A percentile compares a stretch with the other conserved stretches of the same genome.
phyloP scores from a whole-genome alignment of 495 filamentous ascomycete species.

The Delitschia confertaspora region DNA sequence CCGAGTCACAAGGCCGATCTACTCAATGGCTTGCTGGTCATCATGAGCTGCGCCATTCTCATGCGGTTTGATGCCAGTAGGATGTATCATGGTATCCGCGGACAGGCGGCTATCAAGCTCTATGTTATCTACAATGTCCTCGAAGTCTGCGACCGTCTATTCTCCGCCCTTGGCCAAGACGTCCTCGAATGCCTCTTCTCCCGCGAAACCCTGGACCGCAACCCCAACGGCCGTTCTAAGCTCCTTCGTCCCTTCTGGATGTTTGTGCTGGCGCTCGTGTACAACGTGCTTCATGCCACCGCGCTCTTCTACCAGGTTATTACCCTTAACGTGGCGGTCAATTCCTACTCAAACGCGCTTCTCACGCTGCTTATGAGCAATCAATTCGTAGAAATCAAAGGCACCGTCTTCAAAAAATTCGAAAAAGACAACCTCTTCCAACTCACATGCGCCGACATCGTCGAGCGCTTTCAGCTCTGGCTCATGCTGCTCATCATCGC shows the following conservation, averaged over 20 bases:
- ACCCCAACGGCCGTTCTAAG: slow-evolving; percentile 82
- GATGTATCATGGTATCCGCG: slow-evolving; percentile 97
- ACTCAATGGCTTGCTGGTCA: slow-evolving; percentile 76
- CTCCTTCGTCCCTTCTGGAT: slow-evolving; percentile 84
- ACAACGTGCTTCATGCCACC: slow-evolving; percentile 78
- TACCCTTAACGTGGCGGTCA: slow-evolving; percentile 94
- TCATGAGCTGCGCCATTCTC: slow-evolving; percentile 71
- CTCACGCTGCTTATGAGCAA: slow-evolving; percentile 86
- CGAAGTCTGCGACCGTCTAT: slow-evolving; percentile 76
- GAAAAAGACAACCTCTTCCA: slow-evolving; percentile 98
- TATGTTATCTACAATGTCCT: slow-evolving; percentile 98
- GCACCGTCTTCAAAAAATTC: slow-evolving; percentile 93
- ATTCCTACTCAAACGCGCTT: slow-evolving; percentile 94
- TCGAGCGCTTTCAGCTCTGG: slow-evolving; percentile 96
- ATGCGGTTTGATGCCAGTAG: slow-evolving; percentile 92
- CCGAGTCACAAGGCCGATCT: slow-evolving; percentile 93
- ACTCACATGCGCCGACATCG: slow-evolving; percentile 89
- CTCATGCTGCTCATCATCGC: slow-evolving; percentile 94
- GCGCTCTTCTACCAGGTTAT: slow-evolving; percentile 95
- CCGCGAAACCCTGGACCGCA: slow-evolving; percentile 78
- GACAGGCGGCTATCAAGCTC: slow-evolving; percentile 92
- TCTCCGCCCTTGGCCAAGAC: slow-evolving; percentile 89
- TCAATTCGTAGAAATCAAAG: slow-evolving; percentile 98
- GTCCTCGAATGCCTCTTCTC: slow-evolving; percentile 94
- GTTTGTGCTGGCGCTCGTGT: slow-evolving; percentile 76